Conservation (phyloP, 73 alveolate genomes). For the Urostyla sp. region DNA sequence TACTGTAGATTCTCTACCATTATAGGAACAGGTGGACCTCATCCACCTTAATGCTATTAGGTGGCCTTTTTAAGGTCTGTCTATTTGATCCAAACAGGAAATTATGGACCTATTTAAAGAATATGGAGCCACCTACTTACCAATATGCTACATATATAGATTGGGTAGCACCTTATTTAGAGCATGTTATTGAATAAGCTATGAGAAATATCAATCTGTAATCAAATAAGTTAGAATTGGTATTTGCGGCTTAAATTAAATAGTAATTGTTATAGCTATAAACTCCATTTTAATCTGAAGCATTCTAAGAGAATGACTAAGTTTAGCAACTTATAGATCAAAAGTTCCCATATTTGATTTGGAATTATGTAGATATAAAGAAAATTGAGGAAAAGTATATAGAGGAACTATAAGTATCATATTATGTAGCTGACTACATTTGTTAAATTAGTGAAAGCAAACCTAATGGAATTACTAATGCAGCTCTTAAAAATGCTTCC, state of each 20-base stretch:
- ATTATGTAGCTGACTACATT: conserved; percentile 16
- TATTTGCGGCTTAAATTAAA: background rate
- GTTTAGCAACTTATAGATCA: background rate
- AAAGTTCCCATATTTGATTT: conserved; percentile 11
- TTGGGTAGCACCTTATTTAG: conserved; percentile 58
- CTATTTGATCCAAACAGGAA: conserved; percentile 5
- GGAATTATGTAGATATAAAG: conserved; percentile 33
- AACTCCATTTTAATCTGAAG: background rate
- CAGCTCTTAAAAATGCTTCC: background rate
- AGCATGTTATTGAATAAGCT: background rate
- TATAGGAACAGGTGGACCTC: conserved; percentile 37
- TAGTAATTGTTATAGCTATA: background rate
- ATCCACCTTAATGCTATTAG: background rate
- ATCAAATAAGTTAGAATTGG: background rate
- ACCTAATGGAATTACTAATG: conserved; percentile 27
- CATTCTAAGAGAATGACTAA: background rate
- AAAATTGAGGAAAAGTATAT: background rate
- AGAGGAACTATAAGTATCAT: background rate
- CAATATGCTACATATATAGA: conserved; percentile 40
- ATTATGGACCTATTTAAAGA: conserved; percentile 1
- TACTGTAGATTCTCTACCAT: conserved; percentile 8
- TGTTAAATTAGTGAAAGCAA: conserved; percentile 17
- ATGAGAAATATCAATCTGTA: background rate
- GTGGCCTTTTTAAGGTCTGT: background rate
- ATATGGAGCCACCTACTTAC: conserved; percentile 68